Base-by-base conservation (phyloP, 2,329 filamentous ascomycete species). In the Fusarium begoniae region DNA sequence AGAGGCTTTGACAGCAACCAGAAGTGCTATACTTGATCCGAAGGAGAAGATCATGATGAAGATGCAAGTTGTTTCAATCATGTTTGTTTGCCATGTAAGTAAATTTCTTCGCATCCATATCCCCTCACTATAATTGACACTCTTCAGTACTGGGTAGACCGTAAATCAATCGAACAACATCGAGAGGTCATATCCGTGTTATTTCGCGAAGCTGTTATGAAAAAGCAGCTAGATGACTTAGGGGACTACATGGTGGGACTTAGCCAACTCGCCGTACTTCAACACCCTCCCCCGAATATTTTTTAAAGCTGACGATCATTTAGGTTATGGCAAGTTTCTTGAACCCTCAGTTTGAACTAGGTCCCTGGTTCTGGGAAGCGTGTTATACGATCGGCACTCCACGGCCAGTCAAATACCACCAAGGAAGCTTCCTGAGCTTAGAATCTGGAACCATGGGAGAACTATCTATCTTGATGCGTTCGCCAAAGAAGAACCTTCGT, bases 281-380 rank as follows among this genome's bases (percentile, higher is more conserved):
- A 30, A 1, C 6, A 5, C 26, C 26, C 26, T 26, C 26, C 26
- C 26, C 26, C 26, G 14, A 15, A 28, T 1, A 15, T 3, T 20
- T 4, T 4, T 1, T 1, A 18, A 11, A 37, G 18, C 32, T 71
- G 3, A 70, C 20, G 4, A 2, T 2, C 4, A 2, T 3, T 32
- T 8, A 78, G 76, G 61, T 69, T 3, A 63, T 72, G 8, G 58
- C 70, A 9, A 75, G 72, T n/a, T 64, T 77, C 10, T n/a, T 77
- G 1, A 75, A 75, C 18, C 69, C 73, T 2, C 47, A 43, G 3
- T 62, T 78, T 22, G 61, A 66, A 12, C 26, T 78, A 1, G 76
- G 71, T 5, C 47, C 56, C 2, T 78, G 76, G 76, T 78, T 78
- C 40, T 78, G 75, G 75, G 63, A 78, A 37, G 71, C 71, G 6